Conservation (phyloP, 257 asterid species). For the Primulina tabacum region DNA sequence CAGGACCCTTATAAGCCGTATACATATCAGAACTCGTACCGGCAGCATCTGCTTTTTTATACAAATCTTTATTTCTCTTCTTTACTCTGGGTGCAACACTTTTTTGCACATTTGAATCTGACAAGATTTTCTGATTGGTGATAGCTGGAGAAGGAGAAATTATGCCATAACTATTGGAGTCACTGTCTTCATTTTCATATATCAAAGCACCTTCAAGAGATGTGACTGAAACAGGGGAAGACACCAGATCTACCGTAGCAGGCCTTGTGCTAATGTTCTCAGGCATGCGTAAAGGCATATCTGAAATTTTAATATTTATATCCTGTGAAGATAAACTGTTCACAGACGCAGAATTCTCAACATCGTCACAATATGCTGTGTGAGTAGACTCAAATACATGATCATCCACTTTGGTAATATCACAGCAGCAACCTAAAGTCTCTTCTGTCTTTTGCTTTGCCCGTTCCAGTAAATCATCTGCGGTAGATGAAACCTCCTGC, state of each 20-base stretch:
- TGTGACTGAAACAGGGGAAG: conserved; percentile 29
- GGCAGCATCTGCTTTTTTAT: conserved; percentile 69
- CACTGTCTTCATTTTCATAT: conserved; percentile 39
- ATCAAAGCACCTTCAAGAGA: conserved; percentile 37
- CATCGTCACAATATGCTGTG: conserved; percentile 15
- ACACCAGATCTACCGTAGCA: conserved; percentile 28
- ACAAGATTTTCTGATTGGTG: conserved; percentile 46
- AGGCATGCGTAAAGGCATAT: conserved; percentile 22
- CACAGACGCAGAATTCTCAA: conserved; percentile 26
- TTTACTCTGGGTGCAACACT: conserved; percentile 36
- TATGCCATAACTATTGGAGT: conserved; percentile 23
- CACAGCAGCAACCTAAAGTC: conserved; percentile 24
- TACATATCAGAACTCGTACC: conserved; percentile 84
- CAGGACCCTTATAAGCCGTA: conserved; percentile 88
- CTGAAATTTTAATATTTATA: conserved; percentile 26
- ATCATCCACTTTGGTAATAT: conserved; percentile 27
- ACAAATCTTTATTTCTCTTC: conserved; percentile 48
- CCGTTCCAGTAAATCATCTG: conserved; percentile 22
- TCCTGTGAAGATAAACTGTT: conserved; percentile 28
- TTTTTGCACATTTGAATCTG: conserved; percentile 49
- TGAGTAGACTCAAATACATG: conserved; percentile 28
- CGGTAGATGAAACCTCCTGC: conserved; percentile 30
- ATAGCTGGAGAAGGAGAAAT: conserved; percentile 31
- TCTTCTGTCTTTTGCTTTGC: conserved; percentile 31
- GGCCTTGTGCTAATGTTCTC: conserved; percentile 23